Conservation (phyloP, 2,329 filamentous ascomycete species). For the Colletotrichum sp. region DNA sequence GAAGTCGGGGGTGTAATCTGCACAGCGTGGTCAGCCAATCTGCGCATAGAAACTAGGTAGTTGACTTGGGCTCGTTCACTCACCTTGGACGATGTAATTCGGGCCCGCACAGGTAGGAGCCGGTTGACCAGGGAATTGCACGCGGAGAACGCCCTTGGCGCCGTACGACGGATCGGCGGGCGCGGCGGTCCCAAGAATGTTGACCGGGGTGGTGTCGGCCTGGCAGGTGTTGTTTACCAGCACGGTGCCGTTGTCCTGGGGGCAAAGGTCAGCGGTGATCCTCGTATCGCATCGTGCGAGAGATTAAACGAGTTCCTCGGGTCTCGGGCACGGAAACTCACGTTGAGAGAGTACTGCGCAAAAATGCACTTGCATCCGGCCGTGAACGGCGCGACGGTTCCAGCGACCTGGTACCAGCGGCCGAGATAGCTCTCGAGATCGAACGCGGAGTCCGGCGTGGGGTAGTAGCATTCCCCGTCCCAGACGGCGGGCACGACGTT, state of each 20-base stretch:
- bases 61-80: not conserved
- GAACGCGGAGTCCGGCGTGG: slow-evolving; percentile 31
- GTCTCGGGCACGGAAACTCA: slow-evolving; percentile 3
- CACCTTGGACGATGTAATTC: slow-evolving; percentile 38
- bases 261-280: not conserved
- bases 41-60: not conserved
- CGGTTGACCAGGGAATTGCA: slow-evolving; percentile 35
- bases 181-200: slow-evolving; percentile 33
- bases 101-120: slow-evolving; percentile 32
- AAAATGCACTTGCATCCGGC: slow-evolving; percentile 36
- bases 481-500: slow-evolving; percentile 32
- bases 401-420: slow-evolving; percentile 38
- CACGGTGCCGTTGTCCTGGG: slow-evolving; percentile 34
- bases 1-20: slow-evolving; percentile 35
- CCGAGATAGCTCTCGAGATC: slow-evolving; percentile 34
- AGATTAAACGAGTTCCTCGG: not conserved
- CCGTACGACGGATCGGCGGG: slow-evolving; percentile 33
- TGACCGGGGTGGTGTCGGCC: slow-evolving; percentile 27
- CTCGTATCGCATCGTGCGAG: not conserved
- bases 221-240: slow-evolving; percentile 38
- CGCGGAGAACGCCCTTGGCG: slow-evolving; percentile 31
- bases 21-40: no score
- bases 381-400: slow-evolving; percentile 34
- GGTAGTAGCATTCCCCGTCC: slow-evolving; percentile 37
- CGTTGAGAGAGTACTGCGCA: slow-evolving; percentile 36